Base-by-base conservation (phyloP, 495 filamentous ascomycete genomes). In the Aspergillus wentii region DNA sequence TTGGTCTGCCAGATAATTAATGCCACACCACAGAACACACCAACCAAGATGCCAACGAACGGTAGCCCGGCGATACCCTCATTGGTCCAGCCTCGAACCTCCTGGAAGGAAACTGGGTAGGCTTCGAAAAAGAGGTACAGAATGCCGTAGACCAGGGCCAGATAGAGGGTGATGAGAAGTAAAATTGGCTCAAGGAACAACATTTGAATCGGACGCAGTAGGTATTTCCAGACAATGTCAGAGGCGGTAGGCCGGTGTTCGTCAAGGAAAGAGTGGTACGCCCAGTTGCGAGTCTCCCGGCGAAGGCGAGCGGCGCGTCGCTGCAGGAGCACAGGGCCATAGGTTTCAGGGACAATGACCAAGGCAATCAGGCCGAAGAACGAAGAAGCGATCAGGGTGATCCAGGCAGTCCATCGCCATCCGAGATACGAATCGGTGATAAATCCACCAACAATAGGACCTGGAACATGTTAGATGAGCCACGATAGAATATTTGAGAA, bases 321-420 rank as follows among this genome's bases (percentile, higher is more conserved):
- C 44, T 76, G 63, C 1, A 85, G 63, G 23, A 86, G 65, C 4
- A 71, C 63, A 5, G 78, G 70, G 0, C 59, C 57, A 38, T 78
- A 80, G 1, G 82, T 83, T 56, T 87, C 83, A 1, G 73, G 72
- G 10, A 80, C 62, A 32, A 75, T 57, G 23, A 82, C 50, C 10
- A 71, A 59, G 14, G 68, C 60, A 14, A 75, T 27, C 1, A 69
- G 40, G 26, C 75, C 74, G 37, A 76, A 72, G 16, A 68, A 50
- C 11, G 61, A 56, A 0, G 61, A 64, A 27, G 78, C 62, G 41
- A 86, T 80, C n/a, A 75, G 44, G 4, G 74, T 79, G 26, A 83
- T 68, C 71, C 74, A 88, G 9, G 66, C 72, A 0, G 76, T 78
- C 78, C 81, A 85, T 23, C 76, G 62, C 80, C 81, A 83, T 38